A percentile compares a stretch with the other conserved stretches of the same genome.
Conservation (phyloP, 306 rosid species). For the Acacia confusa region DNA sequence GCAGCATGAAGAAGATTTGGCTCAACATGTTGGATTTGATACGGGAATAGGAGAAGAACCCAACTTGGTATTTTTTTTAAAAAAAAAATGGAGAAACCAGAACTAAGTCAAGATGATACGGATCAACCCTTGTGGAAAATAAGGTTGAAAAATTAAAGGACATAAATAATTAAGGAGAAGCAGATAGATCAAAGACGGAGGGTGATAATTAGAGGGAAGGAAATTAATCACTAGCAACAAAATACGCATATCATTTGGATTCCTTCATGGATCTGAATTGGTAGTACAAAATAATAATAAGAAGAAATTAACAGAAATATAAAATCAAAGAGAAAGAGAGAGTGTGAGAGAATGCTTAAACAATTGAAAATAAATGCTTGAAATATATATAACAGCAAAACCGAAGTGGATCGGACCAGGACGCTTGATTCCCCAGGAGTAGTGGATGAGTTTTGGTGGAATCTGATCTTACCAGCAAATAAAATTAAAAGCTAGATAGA, state of each 20-base stretch:
- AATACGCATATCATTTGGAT: conserved; percentile 7
- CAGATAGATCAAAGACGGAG: not conserved
- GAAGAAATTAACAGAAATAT: not conserved
- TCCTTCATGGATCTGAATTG: conserved; percentile 8
- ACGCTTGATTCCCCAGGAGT: conserved; percentile 91
- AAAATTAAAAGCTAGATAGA: conserved; percentile 11
- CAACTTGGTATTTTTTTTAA: no score
- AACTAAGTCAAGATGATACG: no score
- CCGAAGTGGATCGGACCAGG: conserved; percentile 89
- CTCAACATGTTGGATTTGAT: no score
- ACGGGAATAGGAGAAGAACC: no score
- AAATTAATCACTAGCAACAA: not conserved
- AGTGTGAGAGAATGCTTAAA: not conserved
- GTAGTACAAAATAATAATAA: conserved; percentile 24
- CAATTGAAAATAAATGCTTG: conserved; percentile 7
- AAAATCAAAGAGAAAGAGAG: not conserved
- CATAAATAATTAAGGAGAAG: not conserved
- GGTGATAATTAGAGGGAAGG: not conserved
- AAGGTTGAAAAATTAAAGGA: conserved; percentile 19
- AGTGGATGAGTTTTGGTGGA: conserved; percentile 30
- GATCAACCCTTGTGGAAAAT: not conserved
- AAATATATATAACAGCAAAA: conserved; percentile 37
- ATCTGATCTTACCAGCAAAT: conserved; percentile 27
- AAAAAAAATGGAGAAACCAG: no score
- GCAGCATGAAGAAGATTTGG: no score